Conservation (phyloP, 148 eudicot species). For the Cornus kousa region DNA sequence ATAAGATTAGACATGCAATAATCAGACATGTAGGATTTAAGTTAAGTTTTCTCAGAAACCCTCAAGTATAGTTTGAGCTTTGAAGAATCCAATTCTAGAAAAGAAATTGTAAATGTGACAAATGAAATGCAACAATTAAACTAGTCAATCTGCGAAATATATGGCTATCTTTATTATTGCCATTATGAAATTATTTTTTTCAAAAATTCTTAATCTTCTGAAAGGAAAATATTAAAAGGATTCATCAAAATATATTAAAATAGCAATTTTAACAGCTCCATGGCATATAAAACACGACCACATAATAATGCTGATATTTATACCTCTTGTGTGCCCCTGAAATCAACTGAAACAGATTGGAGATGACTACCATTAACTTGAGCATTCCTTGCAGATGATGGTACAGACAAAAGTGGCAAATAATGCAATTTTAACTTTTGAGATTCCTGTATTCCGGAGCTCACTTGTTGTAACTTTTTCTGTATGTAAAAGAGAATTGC, state of each 20-base stretch:
- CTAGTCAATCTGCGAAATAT: not conserved
- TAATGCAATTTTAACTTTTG: conserved; percentile 41
- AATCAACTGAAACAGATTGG: conserved; percentile 20
- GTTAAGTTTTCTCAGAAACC: not conserved
- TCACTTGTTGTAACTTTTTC: conserved; percentile 47
- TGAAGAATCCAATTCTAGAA: not conserved
- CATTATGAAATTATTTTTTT: too few species aligned
- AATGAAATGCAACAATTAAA: not conserved
- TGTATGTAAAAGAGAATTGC: conserved; percentile 34
- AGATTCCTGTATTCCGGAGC: conserved; percentile 55
- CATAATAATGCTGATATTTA: conserved; percentile 4
- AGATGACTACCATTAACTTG: conserved; percentile 19
- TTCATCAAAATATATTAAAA: not conserved
- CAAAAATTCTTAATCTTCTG: not conserved
- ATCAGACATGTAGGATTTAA: not conserved
- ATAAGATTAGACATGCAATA: not conserved
- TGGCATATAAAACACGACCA: not conserved
- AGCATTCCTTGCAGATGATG: conserved; percentile 21
- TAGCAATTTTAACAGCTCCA: not conserved
- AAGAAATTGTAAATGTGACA: not conserved
- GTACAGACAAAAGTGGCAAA: conserved; percentile 14
- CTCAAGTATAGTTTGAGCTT: not conserved
- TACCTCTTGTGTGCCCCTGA: conserved; percentile 35
- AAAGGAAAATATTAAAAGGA: not conserved
- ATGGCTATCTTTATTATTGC: not conserved